Evolutionary conservation across 176 grass and related monocot species (phyloP).

Genomic region (Eleusine indica): DNA sequence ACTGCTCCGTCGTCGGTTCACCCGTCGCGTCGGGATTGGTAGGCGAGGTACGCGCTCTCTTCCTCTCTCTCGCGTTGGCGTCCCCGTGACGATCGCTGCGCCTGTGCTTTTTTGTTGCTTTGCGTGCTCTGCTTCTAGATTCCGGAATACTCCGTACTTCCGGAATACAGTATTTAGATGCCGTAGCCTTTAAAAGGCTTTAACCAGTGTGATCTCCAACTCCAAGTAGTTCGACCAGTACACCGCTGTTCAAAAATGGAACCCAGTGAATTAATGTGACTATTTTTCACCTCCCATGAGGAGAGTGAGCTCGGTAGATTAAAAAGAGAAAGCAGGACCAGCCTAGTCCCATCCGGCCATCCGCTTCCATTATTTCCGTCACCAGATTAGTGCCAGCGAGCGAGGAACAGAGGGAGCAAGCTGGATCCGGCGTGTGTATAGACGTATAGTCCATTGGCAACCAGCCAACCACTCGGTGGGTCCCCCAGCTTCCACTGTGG

Average conservation of each 20-base stretch:
- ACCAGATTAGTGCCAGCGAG: not conserved
- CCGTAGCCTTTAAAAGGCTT: not conserved
- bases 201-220: too few species aligned
- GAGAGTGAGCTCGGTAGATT: not conserved
- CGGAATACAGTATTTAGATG: not conserved
- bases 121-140: not conserved
- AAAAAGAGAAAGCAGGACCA: not conserved
- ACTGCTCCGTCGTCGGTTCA: not conserved
- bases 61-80: not conserved
- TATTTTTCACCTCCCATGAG: not conserved
- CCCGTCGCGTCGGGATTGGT: not conserved
- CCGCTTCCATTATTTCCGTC: not conserved
- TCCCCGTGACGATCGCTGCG: not conserved
- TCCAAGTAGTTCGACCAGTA: too few species aligned
- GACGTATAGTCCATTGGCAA: not conserved
- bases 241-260: not conserved
- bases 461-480: not conserved
- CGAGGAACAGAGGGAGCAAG: not conserved
- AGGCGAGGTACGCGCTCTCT: constrained; percentile 1
- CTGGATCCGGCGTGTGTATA: constrained; percentile 22
- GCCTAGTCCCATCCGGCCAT: too few species aligned
- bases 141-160: not conserved
- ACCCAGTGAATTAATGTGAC: not conserved
- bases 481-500: not conserved
- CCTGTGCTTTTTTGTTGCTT: not conserved